Evolutionary conservation across 768 basidiomycete species (phyloP), one percentile per base, ranked within the genome.

Genomic region (Leccinum longicurvipes): DNA sequence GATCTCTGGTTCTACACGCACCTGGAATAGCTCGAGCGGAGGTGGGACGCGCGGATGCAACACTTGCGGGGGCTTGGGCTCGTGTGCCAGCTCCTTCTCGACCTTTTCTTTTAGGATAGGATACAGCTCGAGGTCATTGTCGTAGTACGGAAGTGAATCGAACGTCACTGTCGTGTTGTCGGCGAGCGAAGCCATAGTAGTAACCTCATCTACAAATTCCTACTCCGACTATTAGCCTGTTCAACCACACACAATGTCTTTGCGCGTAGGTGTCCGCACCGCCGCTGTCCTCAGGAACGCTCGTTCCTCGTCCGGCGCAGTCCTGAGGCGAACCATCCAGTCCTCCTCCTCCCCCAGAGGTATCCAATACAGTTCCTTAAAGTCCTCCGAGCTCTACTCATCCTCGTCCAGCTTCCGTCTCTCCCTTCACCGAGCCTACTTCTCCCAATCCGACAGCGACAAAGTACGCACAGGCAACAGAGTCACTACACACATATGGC

Each of bases 61-160:
- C n/a, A 72, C 70, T 48, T 77, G 72, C 41, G 82, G 82, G 17
- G 82, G 74, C 60, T 82, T 84, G 60, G 81, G 78, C 67, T 91
- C 85, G n/a, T 81, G 79, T 25, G 85, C 85, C 39, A 93, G 72
- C 68, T 93, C 91, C 60, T 77, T 77, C 54, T 90, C 87, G 15
- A 93, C 91, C 67, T 85, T 87, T 67, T 85, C 81, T 68, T 81
- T 84, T 36, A 93, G 76, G 36, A 79, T 64, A 1, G 91, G 90
- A 57, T 80, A 82, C 53, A 81, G 81, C 57, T 93, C 89, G 50
- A 95, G 79, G 69, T 97, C 93, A 68, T 93, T 91, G 76, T 98
- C 94, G 66, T 91, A 93, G 74, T 97, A 98, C 17, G 94, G 94
- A 60, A 97, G 78, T 24, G 93, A 89, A 72, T 97, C 93, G 62